These are phyloP conservation scores for Didymosphaeria variabile DNA, from an alignment of 2,329 filamentous ascomycete genomes.

Conservation along the genomic window DNA sequence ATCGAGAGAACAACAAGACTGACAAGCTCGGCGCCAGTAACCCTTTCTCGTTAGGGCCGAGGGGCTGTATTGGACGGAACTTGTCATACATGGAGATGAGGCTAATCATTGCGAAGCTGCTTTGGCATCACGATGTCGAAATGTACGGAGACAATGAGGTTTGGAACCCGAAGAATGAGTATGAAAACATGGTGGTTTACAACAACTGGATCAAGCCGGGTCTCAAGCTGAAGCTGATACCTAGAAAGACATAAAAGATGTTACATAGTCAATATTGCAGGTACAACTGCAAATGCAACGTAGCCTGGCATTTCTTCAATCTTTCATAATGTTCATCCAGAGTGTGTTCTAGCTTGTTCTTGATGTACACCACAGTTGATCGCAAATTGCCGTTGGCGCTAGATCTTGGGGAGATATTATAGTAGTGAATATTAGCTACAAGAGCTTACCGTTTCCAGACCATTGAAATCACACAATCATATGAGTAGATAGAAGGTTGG, in stretches of 20 bases:
- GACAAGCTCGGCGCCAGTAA: slow-evolving; percentile 28
- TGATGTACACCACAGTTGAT: too few relatives aligned
- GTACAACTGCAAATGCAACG: not conserved
- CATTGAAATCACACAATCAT: too few relatives aligned
- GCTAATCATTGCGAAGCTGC: slow-evolving; percentile 25
- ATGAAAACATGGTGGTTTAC: slow-evolving; percentile 31
- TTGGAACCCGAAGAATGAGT: slow-evolving; percentile 27
- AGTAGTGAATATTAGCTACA: too few relatives aligned
- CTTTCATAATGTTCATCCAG: too few relatives aligned
- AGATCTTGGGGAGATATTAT: too few relatives aligned
- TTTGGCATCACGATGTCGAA: slow-evolving; percentile 24
- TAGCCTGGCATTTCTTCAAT: too few relatives aligned
- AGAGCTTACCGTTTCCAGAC: too few relatives aligned
- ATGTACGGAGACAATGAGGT: slow-evolving; percentile 22
- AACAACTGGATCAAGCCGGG: slow-evolving; percentile 31
- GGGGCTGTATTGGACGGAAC: slow-evolving; percentile 31
- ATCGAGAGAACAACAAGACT: slow-evolving; percentile 17
- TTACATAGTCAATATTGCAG: not conserved
- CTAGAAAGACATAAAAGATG: slow-evolving; percentile 16
- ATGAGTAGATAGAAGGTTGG: too few relatives aligned
- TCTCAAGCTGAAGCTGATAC: slow-evolving; percentile 27
- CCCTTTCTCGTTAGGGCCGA: slow-evolving; percentile 28
- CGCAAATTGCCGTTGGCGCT: too few relatives aligned
- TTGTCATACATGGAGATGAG: slow-evolving; percentile 33
- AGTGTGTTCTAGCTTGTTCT: too few relatives aligned